Conservation (phyloP, 1,284 basidiomycete species). For the Sanguinoderma infundibulare region DNA sequence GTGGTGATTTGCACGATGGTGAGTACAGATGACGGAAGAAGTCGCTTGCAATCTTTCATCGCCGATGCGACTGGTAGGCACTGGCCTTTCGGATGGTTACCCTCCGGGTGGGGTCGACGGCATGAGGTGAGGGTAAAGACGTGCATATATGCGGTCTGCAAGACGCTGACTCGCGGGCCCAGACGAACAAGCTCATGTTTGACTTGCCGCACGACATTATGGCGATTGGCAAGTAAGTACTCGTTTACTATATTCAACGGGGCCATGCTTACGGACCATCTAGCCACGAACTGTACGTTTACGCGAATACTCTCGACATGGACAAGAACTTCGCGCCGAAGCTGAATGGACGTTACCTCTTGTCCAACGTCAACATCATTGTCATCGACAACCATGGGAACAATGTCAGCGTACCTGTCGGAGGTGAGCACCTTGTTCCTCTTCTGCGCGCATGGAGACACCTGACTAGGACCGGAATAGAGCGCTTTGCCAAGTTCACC, state of each 20-base stretch:
- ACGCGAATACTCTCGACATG: conserved; percentile 78
- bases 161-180: background rate
- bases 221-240: conserved; percentile 79
- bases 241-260: background rate
- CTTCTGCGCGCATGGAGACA: background rate
- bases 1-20: conserved; percentile 85
- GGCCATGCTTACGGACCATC: background rate
- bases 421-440: conserved; percentile 45
- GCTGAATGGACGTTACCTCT: conserved; percentile 77
- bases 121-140: conserved; percentile 55
- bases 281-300: conserved; percentile 86
- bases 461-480: conserved; percentile 34
- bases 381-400: conserved; percentile 56
- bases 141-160: background rate
- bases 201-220: conserved; percentile 84
- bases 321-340: conserved; percentile 79
- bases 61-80: conserved; percentile 46
- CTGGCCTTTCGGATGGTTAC: conserved; percentile 75
- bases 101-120: conserved; percentile 73
- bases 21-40: background rate
- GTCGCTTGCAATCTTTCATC: background rate
- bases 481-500: conserved; percentile 74
- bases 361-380: conserved; percentile 88
- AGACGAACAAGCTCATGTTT: conserved; percentile 76
- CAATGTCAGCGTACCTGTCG: conserved; percentile 61